These are phyloP conservation scores for Leersia perrieri DNA, from an alignment of 176 grass and related monocot species.

Conservation along the genomic window DNA sequence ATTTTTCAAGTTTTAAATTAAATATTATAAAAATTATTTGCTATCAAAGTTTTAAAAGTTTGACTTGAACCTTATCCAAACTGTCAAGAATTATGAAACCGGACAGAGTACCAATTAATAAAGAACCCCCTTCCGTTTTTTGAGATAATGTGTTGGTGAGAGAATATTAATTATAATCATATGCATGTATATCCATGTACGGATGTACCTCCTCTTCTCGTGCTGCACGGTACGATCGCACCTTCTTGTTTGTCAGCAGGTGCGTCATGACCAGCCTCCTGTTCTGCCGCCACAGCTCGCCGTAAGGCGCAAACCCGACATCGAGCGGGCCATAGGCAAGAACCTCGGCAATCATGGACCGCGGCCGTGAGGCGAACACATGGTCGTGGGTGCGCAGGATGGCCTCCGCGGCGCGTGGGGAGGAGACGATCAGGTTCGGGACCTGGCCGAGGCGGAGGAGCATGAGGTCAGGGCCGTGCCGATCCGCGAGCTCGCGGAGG, in stretches of 20 bases:
- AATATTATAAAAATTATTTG: no score
- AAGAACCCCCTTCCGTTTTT: no score
- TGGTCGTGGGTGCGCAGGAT: conserved; percentile 46
- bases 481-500: conserved; percentile 13
- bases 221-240: neutral
- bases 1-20: no score
- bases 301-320: conserved; percentile 37
- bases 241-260: conserved; percentile 33
- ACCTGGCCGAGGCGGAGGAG: conserved; percentile 48
- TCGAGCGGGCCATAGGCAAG: conserved; percentile 24
- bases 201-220: neutral
- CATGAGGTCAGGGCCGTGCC: conserved; percentile 32
- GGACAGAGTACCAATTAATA: no score
- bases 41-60: no score
- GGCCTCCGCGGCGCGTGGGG: conserved; percentile 31
- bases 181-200: no score
- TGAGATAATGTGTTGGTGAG: no score
- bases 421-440: conserved; percentile 39
- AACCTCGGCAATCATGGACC: neutral
- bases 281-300: conserved; percentile 41
- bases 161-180: no score
- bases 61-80: no score
- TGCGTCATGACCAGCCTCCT: conserved; percentile 33
- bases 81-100: no score
- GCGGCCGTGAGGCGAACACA: conserved; percentile 45